Base-by-base conservation (phyloP, 306 rosid genomes). In the Rosa multiflora region DNA sequence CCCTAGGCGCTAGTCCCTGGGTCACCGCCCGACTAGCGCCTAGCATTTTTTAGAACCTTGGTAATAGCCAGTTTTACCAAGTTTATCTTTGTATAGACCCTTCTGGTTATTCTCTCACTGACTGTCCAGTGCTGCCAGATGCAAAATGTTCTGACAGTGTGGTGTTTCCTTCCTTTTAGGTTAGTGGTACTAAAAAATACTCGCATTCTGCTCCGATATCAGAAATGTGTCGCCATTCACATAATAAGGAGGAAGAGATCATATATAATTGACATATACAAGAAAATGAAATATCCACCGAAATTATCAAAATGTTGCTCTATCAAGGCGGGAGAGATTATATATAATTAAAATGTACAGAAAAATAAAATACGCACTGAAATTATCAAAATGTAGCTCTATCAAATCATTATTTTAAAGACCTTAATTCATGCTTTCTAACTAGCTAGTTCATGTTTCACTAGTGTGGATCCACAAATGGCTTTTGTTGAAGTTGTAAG, bases 41-140 rank as follows among this genome's bases (percentile, higher is more conserved):
- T n/a, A n/a, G n/a, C n/a, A n/a, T n/a, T n/a, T n/a, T n/a, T n/a
- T n/a, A n/a, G n/a, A n/a, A n/a, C n/a, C n/a, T n/a, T 0, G 84
- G 88, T 0, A 82, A 84, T 21, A 79, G 80, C 70, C 91, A 84
- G 55, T 87, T 91, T 23, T 86, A 81, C 47, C 89, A 88, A 77
- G 84, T 91, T 12, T 89, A 89, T 78, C 49, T 89, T 58, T 86
- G 93, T 39, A 88, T 91, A 0, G 87, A 88, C 77, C 79, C 67
- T 43, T 79, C 83, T 68, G 92, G 81, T 0, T 53, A 90, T 0
- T 37, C 61, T 13, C 70, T 89, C 76, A 73, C 79, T n/a, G 72
- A 89, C 6, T 89, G 94, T 49, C 89, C 97, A 5, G 82, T 82
- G 18, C 77, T 83, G 43, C 93, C 93, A 0, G n/a, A 1, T 0